These are phyloP conservation scores for Zizania palustris DNA, from an alignment of 202 grass and related monocot species.

Conservation along the genomic window DNA sequence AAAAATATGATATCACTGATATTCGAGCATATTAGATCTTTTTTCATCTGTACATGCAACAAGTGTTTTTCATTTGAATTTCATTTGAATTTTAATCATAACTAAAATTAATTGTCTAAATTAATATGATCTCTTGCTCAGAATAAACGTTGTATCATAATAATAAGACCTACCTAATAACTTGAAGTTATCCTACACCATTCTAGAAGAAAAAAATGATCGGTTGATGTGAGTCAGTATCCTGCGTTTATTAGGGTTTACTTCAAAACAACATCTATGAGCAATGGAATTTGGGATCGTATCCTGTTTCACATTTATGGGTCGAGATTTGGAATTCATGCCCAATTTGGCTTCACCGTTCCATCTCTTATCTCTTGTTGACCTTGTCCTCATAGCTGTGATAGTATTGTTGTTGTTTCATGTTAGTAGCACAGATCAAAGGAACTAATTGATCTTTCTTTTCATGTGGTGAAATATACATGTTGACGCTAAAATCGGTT, in stretches of 20 bases:
- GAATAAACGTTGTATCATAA: neutral
- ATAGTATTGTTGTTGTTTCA: neutral
- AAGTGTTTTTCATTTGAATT: too few relatives aligned
- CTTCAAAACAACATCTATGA: slow-evolving; percentile 34
- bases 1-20: too few relatives aligned
- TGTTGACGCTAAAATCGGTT: too few relatives aligned
- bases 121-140: too few relatives aligned
- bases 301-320: slow-evolving; percentile 18
- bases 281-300: slow-evolving; percentile 37
- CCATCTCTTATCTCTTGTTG: neutral
- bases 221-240: slow-evolving; percentile 5
- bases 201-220: neutral
- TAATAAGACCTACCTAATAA: neutral
- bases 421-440: neutral
- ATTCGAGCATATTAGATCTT: too few relatives aligned
- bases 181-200: neutral
- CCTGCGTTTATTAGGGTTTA: slow-evolving; percentile 28
- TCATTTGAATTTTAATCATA: too few relatives aligned
- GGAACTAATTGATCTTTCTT: neutral
- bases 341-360: slow-evolving; percentile 15
- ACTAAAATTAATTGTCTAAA: too few relatives aligned
- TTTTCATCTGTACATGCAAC: too few relatives aligned
- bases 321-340: slow-evolving; percentile 18
- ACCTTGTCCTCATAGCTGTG: neutral
- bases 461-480: neutral